phyloP scores from a whole-genome alignment of 2,329 filamentous ascomycete genomes.

The Epicoccum nigrum region DNA sequence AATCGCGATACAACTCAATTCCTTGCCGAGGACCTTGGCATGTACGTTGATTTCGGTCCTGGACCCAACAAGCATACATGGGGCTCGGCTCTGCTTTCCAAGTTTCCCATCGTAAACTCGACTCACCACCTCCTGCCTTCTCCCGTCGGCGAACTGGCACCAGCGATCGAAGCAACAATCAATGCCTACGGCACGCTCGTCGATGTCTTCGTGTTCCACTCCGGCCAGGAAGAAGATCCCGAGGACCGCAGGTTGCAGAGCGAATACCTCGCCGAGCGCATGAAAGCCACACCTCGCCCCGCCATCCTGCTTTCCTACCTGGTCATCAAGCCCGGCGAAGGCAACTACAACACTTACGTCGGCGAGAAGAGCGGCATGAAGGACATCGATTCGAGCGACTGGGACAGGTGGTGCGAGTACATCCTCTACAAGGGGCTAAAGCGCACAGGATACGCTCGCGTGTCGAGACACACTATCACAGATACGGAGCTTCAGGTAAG shows the following conservation, averaged over 20 bases:
- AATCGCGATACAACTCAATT: constrained; percentile 96
- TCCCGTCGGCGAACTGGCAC: constrained; percentile 91
- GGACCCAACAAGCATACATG: constrained; percentile 99
- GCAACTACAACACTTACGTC: constrained; percentile 97
- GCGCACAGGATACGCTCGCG: constrained; percentile 85
- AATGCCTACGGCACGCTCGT: constrained; percentile 89
- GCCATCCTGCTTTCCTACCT: constrained; percentile 89
- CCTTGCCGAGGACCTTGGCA: constrained; percentile 92
- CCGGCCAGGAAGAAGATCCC: constrained; percentile 93
- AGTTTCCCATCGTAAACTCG: constrained; percentile 96
- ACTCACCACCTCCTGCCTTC: constrained; percentile 94
- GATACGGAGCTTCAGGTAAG: constrained; percentile 92
- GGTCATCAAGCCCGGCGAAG: constrained; percentile 85
- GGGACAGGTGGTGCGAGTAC: constrained; percentile 99
- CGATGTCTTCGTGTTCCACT: constrained; percentile 98
- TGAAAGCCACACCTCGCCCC: constrained; percentile 81
- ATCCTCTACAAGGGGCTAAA: constrained; percentile 91
- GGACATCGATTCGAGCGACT: constrained; percentile 89
- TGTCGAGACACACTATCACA: constrained; percentile 89
- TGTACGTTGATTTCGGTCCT: constrained; percentile 98
- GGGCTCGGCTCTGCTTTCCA: constrained; percentile 90
- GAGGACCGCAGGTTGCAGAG: constrained; percentile 89
- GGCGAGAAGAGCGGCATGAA: constrained; percentile 87
- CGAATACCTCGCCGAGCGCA: constrained; percentile 83
- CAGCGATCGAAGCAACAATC: constrained; percentile 94